Conservation (phyloP, 305 asterid genomes). For the Fraxinus ornus region DNA sequence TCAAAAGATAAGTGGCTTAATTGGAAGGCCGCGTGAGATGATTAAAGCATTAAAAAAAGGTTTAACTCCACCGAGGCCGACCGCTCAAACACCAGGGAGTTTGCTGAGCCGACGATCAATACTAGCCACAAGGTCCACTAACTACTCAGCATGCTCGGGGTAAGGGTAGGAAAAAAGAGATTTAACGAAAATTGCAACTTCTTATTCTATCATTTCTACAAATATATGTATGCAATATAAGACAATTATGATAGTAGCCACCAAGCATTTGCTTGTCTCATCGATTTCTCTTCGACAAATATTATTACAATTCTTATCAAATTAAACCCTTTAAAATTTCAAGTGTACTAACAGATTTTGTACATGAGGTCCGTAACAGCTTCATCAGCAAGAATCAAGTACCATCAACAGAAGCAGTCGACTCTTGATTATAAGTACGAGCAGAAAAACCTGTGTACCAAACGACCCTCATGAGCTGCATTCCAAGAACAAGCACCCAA, state of each 20-base stretch:
- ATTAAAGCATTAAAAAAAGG: background rate
- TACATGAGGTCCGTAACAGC: background rate
- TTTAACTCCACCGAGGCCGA: background rate
- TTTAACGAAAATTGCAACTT: background rate
- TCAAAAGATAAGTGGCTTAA: background rate
- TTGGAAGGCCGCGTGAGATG: background rate
- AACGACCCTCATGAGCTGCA: conserved; percentile 97
- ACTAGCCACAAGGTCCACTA: background rate
- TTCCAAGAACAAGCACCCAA: conserved; percentile 92
- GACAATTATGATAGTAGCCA: background rate
- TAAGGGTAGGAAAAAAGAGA: background rate
- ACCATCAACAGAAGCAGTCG: conserved; percentile 27
- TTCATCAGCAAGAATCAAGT: conserved; percentile 6
- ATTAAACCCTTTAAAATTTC: background rate
- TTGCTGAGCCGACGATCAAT: background rate
- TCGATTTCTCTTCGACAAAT: background rate
- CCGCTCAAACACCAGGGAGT: background rate
- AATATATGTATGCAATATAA: background rate
- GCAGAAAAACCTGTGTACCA: conserved; percentile 92
- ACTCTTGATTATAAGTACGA: conserved; percentile 33
- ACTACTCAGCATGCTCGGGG: background rate
- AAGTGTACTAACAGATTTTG: background rate
- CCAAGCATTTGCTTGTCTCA: background rate
- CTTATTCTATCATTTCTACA: background rate
- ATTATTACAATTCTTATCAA: background rate